Conservation (phyloP, 2,329 filamentous ascomycete genomes). For the Aspergillus nomiae region DNA sequence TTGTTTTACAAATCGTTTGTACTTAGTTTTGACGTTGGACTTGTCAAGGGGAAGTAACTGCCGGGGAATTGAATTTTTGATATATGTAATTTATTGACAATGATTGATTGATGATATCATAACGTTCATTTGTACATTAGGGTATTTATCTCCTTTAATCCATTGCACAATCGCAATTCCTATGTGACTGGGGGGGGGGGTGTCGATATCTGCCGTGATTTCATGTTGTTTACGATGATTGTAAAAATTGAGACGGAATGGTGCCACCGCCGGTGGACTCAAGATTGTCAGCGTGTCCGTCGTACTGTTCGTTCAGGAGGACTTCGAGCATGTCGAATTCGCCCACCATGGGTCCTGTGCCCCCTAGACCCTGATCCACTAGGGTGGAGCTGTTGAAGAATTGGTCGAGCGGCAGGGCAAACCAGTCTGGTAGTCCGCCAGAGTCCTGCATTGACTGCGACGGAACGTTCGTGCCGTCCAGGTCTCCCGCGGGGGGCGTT, state of each 20-base stretch:
- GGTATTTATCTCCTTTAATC: neutral
- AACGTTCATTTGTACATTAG: neutral
- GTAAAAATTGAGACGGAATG: slow-evolving; percentile 32
- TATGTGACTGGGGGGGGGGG: neutral
- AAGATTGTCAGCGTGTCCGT: slow-evolving; percentile 29
- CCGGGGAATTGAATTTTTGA: too few species aligned
- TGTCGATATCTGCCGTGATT: neutral
- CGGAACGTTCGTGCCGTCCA: slow-evolving; percentile 32
- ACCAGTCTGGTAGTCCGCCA: slow-evolving; percentile 55
- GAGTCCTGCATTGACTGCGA: slow-evolving; percentile 33
- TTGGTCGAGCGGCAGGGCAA: slow-evolving; percentile 63
- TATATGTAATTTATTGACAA: too few species aligned
- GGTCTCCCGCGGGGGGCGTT: slow-evolving; percentile 32
- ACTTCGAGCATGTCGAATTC: slow-evolving; percentile 54
- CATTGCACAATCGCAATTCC: neutral
- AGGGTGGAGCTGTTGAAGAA: slow-evolving; percentile 54
- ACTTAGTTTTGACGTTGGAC: too few species aligned
- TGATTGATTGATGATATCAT: neutral
- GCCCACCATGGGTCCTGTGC: slow-evolving; percentile 63
- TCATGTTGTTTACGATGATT: slow-evolving; percentile 7
- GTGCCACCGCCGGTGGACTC: slow-evolving; percentile 14
- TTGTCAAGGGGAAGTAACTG: too few species aligned
- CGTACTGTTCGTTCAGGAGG: slow-evolving; percentile 46
- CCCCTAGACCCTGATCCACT: slow-evolving; percentile 57
- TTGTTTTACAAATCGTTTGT: too few species aligned